phyloP scores from a whole-genome alignment of 257 asterid species.

The Lavandula angustifolia region DNA sequence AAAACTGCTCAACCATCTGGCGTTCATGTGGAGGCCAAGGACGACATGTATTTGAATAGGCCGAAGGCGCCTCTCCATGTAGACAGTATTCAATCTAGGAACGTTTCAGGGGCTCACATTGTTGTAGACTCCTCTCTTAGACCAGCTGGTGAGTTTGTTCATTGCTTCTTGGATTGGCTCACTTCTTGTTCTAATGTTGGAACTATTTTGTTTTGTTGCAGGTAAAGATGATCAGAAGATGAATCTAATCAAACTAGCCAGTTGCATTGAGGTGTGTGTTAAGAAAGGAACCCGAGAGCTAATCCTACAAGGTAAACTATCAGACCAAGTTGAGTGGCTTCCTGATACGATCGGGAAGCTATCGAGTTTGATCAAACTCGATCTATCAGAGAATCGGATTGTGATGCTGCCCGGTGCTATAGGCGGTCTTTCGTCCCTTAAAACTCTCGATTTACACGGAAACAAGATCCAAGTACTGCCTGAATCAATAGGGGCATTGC shows the following conservation, averaged over 20 bases:
- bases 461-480: slow-evolving; percentile 65
- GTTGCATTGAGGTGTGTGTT: slow-evolving; percentile 66
- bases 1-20: slow-evolving; percentile 26
- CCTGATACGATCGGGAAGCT: slow-evolving; percentile 93
- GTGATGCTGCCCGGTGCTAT: slow-evolving; percentile 56
- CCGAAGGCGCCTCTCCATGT: slow-evolving; percentile 42
- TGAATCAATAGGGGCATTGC: slow-evolving; percentile 63
- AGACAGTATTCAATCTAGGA: slow-evolving; percentile 41
- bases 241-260: slow-evolving; percentile 70
- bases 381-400: slow-evolving; percentile 72
- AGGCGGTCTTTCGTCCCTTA: slow-evolving; percentile 56
- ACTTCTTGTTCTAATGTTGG: slow-evolving; percentile 1
- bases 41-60: slow-evolving; percentile 49
- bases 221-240: slow-evolving; percentile 65
- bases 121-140: slow-evolving; percentile 60
- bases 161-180: neutral
- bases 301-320: slow-evolving; percentile 55
- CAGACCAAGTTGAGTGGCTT: slow-evolving; percentile 80
- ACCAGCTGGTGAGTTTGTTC: slow-evolving; percentile 50
- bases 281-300: slow-evolving; percentile 72
- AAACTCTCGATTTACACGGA: slow-evolving; percentile 59
- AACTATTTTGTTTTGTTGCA: slow-evolving; percentile 36
- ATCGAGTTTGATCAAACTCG: slow-evolving; percentile 55
- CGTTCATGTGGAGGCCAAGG: slow-evolving; percentile 45
- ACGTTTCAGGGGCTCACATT: slow-evolving; percentile 34